Base-by-base conservation (phyloP, 352 stramenopile genomes). In the Phytopythium delawarense region DNA sequence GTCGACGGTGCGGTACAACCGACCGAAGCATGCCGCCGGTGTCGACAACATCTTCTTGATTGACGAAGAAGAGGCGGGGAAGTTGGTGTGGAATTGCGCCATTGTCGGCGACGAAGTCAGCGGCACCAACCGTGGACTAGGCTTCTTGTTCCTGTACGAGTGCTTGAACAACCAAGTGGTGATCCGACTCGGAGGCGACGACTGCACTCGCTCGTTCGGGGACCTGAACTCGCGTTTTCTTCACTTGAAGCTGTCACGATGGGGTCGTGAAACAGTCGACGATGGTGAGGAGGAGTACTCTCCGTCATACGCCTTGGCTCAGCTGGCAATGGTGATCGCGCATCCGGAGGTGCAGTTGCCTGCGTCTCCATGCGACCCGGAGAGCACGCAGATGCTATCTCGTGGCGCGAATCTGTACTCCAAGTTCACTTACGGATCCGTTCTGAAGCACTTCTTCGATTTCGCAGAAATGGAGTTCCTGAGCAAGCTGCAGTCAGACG, bases 381-480 rank as follows among this genome's bases (percentile, higher is more conserved):
- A 92, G 61, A 92, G 80, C 56, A 72, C 69, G 6, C 67, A 83
- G 23, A 70, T 93, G 71, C 71, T 96, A 1, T 86, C 82, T 35
- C 84, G 73, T 49, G 87, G 87, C 21, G 81, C 83, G 16, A 92
- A 94, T 57, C 63, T 96, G 62, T 94, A 94, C 62, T 92, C 85
- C 0, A 92, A 93, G 63, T 70, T 76, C 66, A 89, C 84, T 13
- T 84, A 89, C 35, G 83, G 81, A 12, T 87, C 84, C 20, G 63
- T 90, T n/a, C 59, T 94, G 4, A 94, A 94, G 57, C 72, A 81
- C 51, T 96, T 96, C 67, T 94, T 96, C 44, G 85, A 94, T 54
- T 84, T 84, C 45, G 70, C 72, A 6, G 76, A 90, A 37, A 79
- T 84, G 46, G 79, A 90, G 44, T 89, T 94, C 34, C 62, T 84